Conservation (phyloP, 345 rosid genomes). For the Excoecaria cochinchinensis region DNA sequence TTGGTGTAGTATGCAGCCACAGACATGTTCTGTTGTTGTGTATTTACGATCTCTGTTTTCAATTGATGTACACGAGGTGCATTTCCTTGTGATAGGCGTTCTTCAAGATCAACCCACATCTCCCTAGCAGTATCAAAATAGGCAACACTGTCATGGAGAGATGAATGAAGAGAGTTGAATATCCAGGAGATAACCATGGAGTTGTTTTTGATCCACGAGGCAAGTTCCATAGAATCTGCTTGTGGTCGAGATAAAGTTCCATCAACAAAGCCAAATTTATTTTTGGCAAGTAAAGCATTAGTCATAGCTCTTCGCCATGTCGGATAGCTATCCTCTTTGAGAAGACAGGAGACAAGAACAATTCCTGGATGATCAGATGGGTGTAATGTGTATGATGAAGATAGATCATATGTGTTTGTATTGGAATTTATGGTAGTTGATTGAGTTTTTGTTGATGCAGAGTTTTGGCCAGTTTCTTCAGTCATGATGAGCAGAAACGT, state of each 20-base stretch:
- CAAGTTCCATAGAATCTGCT: not conserved
- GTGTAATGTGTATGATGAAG: not conserved
- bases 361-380: not conserved
- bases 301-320: not conserved
- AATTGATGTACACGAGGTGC: too few species aligned
- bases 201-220: not conserved
- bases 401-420: not conserved
- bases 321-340: not conserved
- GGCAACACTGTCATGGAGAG: too few species aligned
- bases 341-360: not conserved
- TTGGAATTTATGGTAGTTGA: not conserved
- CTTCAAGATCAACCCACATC: too few species aligned
- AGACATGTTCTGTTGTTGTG: too few species aligned
- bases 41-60: too few species aligned
- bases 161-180: not conserved
- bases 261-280: conserved; percentile 5
- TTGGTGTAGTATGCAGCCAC: too few species aligned
- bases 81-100: too few species aligned
- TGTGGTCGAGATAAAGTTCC: not conserved
- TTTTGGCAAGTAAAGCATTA: not conserved
- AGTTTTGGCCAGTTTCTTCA: not conserved
- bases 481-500: not conserved
- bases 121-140: too few species aligned
- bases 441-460: not conserved
- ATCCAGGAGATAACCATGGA: not conserved